A percentile compares a stretch with the other conserved stretches of the same genome.
phyloP scores from a whole-genome alignment of 2,329 filamentous ascomycete species.

The Ophiocordyceps unilateralis region DNA sequence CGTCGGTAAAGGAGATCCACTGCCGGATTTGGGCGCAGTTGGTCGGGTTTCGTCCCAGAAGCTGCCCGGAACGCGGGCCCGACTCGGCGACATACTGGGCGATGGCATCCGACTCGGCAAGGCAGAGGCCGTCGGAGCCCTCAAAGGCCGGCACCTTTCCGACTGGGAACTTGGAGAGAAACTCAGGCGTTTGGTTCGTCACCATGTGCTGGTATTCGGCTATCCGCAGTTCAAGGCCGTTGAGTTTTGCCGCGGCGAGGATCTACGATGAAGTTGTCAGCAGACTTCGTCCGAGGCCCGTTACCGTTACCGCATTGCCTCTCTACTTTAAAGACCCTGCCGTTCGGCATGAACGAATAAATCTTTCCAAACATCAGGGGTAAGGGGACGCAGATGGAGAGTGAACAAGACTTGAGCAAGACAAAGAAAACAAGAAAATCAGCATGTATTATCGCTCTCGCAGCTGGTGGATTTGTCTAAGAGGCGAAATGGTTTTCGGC shows the following conservation, averaged over 20 bases:
- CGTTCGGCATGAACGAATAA: constrained; percentile 1
- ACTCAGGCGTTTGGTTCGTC: constrained; percentile 1
- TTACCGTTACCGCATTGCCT: too few species aligned
- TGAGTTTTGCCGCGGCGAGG: constrained; percentile 1
- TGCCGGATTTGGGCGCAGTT: constrained; percentile 1
- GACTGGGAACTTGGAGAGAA: constrained; percentile 1
- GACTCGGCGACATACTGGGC: not conserved
- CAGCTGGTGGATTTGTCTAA: not conserved
- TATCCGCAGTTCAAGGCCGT: not conserved
- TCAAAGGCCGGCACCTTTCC: constrained; percentile 1
- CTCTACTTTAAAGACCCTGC: not conserved
- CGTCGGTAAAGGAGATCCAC: constrained; percentile 1
- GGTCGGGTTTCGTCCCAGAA: not conserved
- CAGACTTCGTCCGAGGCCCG: too few species aligned
- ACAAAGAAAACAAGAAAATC: not conserved
- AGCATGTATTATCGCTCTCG: not conserved
- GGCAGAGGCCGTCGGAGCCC: not conserved
- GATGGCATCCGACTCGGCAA: constrained; percentile 1
- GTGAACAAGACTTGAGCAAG: not conserved
- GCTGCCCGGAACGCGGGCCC: not conserved
- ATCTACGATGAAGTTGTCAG: not conserved
- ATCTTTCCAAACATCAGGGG: not conserved
- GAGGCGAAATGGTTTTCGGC: not conserved
- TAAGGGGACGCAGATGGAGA: not conserved
- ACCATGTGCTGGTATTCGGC: constrained; percentile 2